phyloP scores from a whole-genome alignment of 1,139 yeast genomes.

The Blastobotrys apis region DNA sequence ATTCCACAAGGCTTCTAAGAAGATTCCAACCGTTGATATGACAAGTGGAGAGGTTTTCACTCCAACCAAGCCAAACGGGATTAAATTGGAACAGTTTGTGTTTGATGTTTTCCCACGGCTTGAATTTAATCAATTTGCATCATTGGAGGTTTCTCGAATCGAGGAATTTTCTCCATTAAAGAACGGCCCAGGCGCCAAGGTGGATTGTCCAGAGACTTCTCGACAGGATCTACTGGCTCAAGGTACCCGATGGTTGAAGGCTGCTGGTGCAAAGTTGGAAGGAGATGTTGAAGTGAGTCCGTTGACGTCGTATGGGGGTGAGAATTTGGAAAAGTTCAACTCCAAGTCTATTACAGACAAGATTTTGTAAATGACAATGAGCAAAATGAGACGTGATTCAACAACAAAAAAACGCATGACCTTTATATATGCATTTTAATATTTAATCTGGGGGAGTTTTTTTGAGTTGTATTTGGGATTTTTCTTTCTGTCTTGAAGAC shows the following conservation, averaged over 20 bases:
- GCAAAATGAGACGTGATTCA: no score
- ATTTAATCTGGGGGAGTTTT: no score
- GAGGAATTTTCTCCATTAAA: conserved; percentile 93
- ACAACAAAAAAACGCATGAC: no score
- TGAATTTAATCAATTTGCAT: conserved; percentile 71
- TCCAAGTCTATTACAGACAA: conserved; percentile 44
- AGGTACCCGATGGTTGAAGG: conserved; percentile 71
- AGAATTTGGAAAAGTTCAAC: conserved; percentile 60
- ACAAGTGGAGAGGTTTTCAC: conserved; percentile 45
- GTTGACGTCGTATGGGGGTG: conserved; percentile 76
- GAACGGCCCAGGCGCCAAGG: conserved; percentile 76
- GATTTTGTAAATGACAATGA: conserved; percentile 8
- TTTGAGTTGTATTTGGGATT: no score
- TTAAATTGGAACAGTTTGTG: conserved; percentile 93
- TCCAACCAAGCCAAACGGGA: conserved; percentile 79
- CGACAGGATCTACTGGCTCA: conserved; percentile 59
- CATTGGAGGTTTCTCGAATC: conserved; percentile 80
- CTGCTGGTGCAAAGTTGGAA: conserved; percentile 57
- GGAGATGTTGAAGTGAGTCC: conserved; percentile 74
- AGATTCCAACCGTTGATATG: conserved; percentile 60
- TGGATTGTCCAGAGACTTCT: conserved; percentile 85
- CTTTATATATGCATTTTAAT: no score
- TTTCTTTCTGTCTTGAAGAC: no score
- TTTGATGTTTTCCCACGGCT: conserved; percentile 92
- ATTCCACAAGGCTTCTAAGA: conserved; percentile 90